Conservation (phyloP, 1,139 yeast species). For the Debaryomycetaceae sp. region DNA sequence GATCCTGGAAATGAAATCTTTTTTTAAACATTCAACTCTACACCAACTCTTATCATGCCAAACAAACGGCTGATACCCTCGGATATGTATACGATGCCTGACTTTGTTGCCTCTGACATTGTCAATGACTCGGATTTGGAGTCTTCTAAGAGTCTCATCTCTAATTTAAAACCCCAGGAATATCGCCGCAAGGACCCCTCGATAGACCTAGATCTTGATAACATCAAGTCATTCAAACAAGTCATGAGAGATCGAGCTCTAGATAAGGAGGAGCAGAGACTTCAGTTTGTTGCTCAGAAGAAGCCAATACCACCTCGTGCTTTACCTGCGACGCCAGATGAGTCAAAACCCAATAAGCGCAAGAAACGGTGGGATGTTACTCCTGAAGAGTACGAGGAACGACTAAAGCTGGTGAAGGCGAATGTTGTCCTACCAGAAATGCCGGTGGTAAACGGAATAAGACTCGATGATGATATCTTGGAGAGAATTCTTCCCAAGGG, state of each 20-base stretch:
- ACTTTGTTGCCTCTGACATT: slow-evolving; percentile 15
- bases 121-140: slow-evolving; percentile 1
- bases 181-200: slow-evolving; percentile 14
- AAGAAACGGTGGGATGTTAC: slow-evolving; percentile 23
- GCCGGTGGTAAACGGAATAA: slow-evolving; percentile 35
- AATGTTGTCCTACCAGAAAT: slow-evolving; percentile 9
- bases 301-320: slow-evolving; percentile 6
- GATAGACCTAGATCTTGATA: slow-evolving; percentile 14
- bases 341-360: slow-evolving; percentile 4
- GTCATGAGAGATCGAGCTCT: slow-evolving; percentile 24
- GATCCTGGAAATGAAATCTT: too few relatives aligned
- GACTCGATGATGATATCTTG: slow-evolving; percentile 38
- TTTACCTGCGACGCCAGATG: slow-evolving; percentile 10
- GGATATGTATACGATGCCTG: slow-evolving; percentile 25
- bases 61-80: neutral
- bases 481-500: slow-evolving; percentile 47
- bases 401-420: slow-evolving; percentile 3
- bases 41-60: too few relatives aligned
- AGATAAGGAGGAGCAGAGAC: slow-evolving; percentile 20
- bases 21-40: too few relatives aligned
- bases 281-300: slow-evolving; percentile 9
- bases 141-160: neutral
- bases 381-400: slow-evolving; percentile 16
- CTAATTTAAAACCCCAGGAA: slow-evolving; percentile 2
- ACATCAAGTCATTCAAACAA: slow-evolving; percentile 20